Percentiles rank a stretch among this genome's conserved stretches.
These are phyloP conservation scores for Ploettnerulaceae sp. DNA, from an alignment of 2,329 filamentous ascomycete genomes.

Conservation along the genomic window DNA sequence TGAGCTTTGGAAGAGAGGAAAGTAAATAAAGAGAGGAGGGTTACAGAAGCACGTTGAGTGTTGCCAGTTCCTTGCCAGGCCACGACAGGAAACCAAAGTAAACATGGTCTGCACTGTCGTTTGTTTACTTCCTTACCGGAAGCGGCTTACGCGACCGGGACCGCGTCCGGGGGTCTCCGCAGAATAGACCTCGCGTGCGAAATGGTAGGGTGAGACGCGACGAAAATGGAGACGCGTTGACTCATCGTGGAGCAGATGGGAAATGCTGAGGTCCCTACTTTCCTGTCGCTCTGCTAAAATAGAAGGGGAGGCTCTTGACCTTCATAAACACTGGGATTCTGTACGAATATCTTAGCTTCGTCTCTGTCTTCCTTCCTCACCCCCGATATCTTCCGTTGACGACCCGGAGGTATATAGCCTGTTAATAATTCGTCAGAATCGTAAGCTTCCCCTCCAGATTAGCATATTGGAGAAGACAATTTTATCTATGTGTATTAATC, in stretches of 20 bases:
- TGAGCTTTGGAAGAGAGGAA: conserved; percentile 1
- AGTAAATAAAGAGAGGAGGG: background rate
- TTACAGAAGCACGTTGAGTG: background rate
- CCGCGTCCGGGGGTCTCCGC: background rate
- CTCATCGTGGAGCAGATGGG: conserved; percentile 3
- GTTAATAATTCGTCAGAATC: conserved; percentile 20
- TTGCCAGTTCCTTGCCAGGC: background rate
- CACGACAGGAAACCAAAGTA: conserved; percentile 10
- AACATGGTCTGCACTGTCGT: conserved; percentile 13
- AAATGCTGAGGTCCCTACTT: no score
- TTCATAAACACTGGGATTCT: conserved; percentile 8
- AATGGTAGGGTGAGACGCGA: conserved; percentile 7
- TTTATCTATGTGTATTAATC: no score
- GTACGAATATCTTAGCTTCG: conserved; percentile 18
- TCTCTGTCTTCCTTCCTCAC: conserved; percentile 14
- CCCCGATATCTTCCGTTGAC: conserved; percentile 18
- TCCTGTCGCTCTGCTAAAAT: no score
- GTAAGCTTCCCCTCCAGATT: conserved; percentile 13
- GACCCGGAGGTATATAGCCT: conserved; percentile 20
- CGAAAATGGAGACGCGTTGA: conserved; percentile 7
- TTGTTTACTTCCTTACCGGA: conserved; percentile 46
- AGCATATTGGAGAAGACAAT: no score
- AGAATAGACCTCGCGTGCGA: background rate
- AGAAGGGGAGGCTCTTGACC: conserved; percentile 20
- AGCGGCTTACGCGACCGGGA: conserved; percentile 34